phyloP scores from a whole-genome alignment of 1,139 yeast genomes.

The Taphrina pruni region DNA sequence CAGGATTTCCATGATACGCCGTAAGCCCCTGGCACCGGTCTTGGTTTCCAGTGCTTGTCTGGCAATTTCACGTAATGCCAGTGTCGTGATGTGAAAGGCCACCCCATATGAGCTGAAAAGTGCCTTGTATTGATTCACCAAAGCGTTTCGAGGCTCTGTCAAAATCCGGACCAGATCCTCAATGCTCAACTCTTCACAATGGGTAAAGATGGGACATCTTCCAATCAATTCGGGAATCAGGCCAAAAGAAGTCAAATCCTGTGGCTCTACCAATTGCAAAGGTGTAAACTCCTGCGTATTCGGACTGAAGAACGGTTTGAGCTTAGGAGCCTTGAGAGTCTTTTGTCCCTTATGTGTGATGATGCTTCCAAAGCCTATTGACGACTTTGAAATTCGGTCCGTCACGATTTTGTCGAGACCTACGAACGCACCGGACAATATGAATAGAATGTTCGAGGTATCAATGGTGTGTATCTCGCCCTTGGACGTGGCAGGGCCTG shows the following conservation, averaged over 20 bases:
- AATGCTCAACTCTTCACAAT: constrained; percentile 56
- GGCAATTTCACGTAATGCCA: constrained; percentile 58
- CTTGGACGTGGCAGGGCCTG: constrained; percentile 51
- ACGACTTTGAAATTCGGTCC: constrained; percentile 51
- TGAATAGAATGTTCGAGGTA: constrained; percentile 60
- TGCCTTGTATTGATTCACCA: constrained; percentile 59
- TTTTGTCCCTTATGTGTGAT: constrained; percentile 20
- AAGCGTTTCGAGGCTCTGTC: constrained; percentile 60
- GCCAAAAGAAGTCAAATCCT: constrained; percentile 59
- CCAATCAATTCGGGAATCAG: constrained; percentile 63
- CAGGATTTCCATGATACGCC: constrained; percentile 60
- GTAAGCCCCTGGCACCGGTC: constrained; percentile 63
- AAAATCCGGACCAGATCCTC: constrained; percentile 58
- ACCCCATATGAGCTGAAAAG: constrained; percentile 60
- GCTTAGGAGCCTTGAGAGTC: constrained; percentile 13
- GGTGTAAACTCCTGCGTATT: constrained; percentile 25
- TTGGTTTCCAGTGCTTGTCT: constrained; percentile 57
- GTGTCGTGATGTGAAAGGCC: constrained; percentile 56
- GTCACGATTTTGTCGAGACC: constrained; percentile 59
- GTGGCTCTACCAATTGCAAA: constrained; percentile 50
- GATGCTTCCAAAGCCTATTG: constrained; percentile 32
- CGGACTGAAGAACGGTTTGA: constrained; percentile 25
- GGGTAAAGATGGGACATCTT: constrained; percentile 60
- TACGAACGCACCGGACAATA: constrained; percentile 64
- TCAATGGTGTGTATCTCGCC: constrained; percentile 57